Evolutionary conservation across 257 asterid species (phyloP).

Genomic region (Cordia subcordata): DNA sequence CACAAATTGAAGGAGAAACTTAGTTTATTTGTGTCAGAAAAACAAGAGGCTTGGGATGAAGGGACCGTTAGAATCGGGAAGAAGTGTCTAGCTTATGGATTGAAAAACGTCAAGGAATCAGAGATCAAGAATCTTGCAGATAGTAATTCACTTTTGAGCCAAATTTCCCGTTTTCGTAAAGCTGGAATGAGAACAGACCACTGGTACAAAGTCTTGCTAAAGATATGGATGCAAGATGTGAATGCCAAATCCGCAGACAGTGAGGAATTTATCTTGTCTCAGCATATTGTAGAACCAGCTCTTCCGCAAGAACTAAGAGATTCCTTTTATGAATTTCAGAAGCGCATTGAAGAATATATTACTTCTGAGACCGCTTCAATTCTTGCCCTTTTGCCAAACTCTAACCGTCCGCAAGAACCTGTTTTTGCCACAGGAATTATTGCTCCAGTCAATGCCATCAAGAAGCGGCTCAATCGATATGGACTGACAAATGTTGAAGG

Average conservation of each 20-base stretch:
- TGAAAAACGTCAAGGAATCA: slow-evolving; percentile 89
- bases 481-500: slow-evolving; percentile 69
- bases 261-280: slow-evolving; percentile 53
- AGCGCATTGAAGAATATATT: slow-evolving; percentile 53
- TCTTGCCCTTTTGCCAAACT: background rate
- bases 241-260: slow-evolving; percentile 32
- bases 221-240: slow-evolving; percentile 72
- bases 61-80: slow-evolving; percentile 74
- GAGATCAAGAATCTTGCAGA: slow-evolving; percentile 76
- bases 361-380: slow-evolving; percentile 53
- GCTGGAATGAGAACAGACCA: slow-evolving; percentile 92
- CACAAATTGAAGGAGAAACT: slow-evolving; percentile 87
- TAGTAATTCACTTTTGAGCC: slow-evolving; percentile 45
- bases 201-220: slow-evolving; percentile 73
- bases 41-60: slow-evolving; percentile 70
- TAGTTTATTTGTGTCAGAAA: slow-evolving; percentile 56
- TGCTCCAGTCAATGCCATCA: slow-evolving; percentile 57
- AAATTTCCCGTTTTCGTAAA: slow-evolving; percentile 58
- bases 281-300: slow-evolving; percentile 63
- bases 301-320: slow-evolving; percentile 74
- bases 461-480: slow-evolving; percentile 64
- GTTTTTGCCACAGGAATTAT: slow-evolving; percentile 35
- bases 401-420: slow-evolving; percentile 11
- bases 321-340: slow-evolving; percentile 66
- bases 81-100: slow-evolving; percentile 85